These are phyloP conservation scores for Trebouxia gelatinosa DNA, from an alignment of 163 green algal genomes.

Conservation along the genomic window DNA sequence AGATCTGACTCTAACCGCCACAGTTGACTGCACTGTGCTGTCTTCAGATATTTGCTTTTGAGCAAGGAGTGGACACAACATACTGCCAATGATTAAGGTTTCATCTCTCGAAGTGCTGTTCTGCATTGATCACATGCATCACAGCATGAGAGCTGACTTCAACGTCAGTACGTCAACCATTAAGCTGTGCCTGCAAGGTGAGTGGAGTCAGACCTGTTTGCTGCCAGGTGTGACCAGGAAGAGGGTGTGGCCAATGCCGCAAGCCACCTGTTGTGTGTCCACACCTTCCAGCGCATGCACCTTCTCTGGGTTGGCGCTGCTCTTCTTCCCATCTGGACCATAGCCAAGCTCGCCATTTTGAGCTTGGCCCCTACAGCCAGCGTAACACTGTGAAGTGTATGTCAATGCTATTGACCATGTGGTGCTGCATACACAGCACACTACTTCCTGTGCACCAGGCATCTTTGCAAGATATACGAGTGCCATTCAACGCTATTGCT, in stretches of 20 bases:
- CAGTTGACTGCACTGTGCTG: not conserved
- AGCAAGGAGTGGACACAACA: not conserved
- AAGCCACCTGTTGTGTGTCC: slow-evolving; percentile 70
- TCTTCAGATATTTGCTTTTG: not conserved
- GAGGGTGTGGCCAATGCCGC: slow-evolving; percentile 78
- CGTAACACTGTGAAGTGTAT: no score
- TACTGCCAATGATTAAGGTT: not conserved
- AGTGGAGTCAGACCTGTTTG: slow-evolving; percentile 29
- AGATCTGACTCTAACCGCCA: not conserved
- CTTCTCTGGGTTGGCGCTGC: slow-evolving; percentile 84
- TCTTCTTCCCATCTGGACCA: slow-evolving; percentile 89
- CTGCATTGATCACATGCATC: not conserved
- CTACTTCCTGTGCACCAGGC: no score
- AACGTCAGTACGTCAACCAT: not conserved
- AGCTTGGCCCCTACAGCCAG: slow-evolving; percentile 54
- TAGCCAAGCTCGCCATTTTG: slow-evolving; percentile 90
- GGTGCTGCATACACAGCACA: no score
- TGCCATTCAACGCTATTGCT: no score
- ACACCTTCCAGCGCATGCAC: slow-evolving; percentile 72
- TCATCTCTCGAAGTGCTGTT: not conserved
- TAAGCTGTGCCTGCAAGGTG: not conserved
- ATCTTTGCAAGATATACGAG: no score
- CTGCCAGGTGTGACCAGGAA: slow-evolving; percentile 73
- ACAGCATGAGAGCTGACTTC: not conserved
- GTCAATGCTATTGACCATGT: no score